Evolutionary conservation across 2,329 filamentous ascomycete species (phyloP), one percentile per base, ranked within the genome.

Genomic region (Aspergillus viridinutans): DNA sequence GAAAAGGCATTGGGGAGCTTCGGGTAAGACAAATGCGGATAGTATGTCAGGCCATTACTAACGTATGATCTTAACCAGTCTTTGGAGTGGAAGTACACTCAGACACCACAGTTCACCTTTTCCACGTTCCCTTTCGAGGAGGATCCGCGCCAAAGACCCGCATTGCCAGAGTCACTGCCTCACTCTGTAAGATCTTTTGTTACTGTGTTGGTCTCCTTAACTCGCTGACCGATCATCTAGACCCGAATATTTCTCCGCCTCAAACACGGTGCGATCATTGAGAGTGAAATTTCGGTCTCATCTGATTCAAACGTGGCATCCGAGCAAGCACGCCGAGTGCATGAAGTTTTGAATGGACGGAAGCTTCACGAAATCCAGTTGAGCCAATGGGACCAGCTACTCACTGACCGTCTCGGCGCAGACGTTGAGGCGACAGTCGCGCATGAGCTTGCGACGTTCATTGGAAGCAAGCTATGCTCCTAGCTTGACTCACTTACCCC

Each of bases 51-150:
- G n/a, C 14, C 2, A 14, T 10, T 23, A 21, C 38, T 52, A 5
- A 53, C 12, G 42, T 45, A 14, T 20, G 20, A 20, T 23, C 14
- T 38, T 48, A 52, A 45, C 10, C 65, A 80, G 68, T 81, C 71
- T 45, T 49, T 63, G 54, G 73, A 75, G 65, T 97, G 92, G 91
- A 88, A 88, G 57, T 96, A 88, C 73, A 84, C 84, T 2, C 92
- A 96, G 75, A 96, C 92, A 1, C 92, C 92, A 1, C 87, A 87
- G 55, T 97, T 96, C 71, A 85, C 82, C 7, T 86, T 93, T 63
- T 85, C 84, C 3, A 86, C 83, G 3, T 76, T 83, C 70, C 74
- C 87, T 40, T 81, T 81, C 60, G 78, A 85, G 61, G 78, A 85
- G 45, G 80, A 89, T 73, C 77, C 83, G 55, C 76, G 85, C 55